These are phyloP conservation scores for Breynia disticha DNA, from an alignment of 441 rosid genomes.

Conservation along the genomic window DNA sequence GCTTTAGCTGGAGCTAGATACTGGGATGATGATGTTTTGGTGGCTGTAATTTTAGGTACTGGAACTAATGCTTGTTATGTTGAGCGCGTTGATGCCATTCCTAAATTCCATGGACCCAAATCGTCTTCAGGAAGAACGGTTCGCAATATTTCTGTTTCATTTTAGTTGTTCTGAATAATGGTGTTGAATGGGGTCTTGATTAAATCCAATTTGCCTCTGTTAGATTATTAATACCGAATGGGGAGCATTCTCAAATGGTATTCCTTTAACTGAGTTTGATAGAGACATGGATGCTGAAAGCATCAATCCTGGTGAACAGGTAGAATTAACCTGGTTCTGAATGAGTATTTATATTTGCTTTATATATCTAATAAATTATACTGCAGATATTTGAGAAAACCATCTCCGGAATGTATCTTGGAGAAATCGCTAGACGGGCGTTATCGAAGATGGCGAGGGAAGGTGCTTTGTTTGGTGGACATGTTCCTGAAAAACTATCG, in stretches of 20 bases:
- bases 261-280: slow-evolving; percentile 62
- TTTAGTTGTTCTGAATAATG: background rate
- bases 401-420: slow-evolving; percentile 89
- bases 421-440: slow-evolving; percentile 68
- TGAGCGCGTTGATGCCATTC: slow-evolving; percentile 55
- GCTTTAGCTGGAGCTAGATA: slow-evolving; percentile 81
- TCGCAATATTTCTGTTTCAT: slow-evolving; percentile 8
- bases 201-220: slow-evolving; percentile 7
- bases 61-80: slow-evolving; percentile 95
- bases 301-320: slow-evolving; percentile 87
- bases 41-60: slow-evolving; percentile 86
- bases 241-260: slow-evolving; percentile 79
- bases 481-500: slow-evolving; percentile 36
- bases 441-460: slow-evolving; percentile 52
- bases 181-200: slow-evolving; percentile 4
- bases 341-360: background rate
- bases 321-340: slow-evolving; percentile 24
- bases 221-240: slow-evolving; percentile 84
- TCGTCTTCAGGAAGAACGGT: slow-evolving; percentile 50
- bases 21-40: slow-evolving; percentile 82
- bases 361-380: slow-evolving; percentile 6
- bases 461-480: slow-evolving; percentile 47
- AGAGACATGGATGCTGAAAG: slow-evolving; percentile 71
- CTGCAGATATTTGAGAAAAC: slow-evolving; percentile 87
- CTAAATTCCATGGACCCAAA: slow-evolving; percentile 36